Percentiles rank a stretch among this genome's conserved stretches.
Conservation (phyloP, 2,329 filamentous ascomycete species). For the Pezicula neosporulosa region DNA sequence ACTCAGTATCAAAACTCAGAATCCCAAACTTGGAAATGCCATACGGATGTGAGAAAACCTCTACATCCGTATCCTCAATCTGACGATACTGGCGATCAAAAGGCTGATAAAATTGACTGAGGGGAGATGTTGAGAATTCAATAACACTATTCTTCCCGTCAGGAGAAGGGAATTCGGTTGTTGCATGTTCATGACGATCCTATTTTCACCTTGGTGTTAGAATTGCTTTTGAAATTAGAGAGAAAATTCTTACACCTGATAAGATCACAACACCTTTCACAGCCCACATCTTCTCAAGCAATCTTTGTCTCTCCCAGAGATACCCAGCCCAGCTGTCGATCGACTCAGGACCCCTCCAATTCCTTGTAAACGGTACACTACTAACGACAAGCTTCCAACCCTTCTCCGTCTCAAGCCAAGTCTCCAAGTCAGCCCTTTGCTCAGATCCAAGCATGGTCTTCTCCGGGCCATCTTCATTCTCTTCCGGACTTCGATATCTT, state of each 20-base stretch:
- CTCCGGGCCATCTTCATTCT: not conserved
- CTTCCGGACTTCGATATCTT: not conserved
- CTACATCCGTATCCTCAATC: not conserved
- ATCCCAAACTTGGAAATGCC: not conserved
- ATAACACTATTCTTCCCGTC: not conserved
- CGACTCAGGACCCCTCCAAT: not conserved
- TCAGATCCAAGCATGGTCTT: not conserved
- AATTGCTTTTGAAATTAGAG: not conserved
- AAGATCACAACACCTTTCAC: not conserved
- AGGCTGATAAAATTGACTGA: not conserved
- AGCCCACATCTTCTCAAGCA: not conserved
- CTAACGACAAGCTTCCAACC: not conserved
- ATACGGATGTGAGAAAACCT: not conserved
- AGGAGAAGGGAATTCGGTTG: not conserved
- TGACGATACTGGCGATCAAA: not conserved
- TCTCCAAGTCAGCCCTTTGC: not conserved
- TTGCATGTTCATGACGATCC: not conserved
- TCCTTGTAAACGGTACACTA: not conserved
- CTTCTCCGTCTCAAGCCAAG: not conserved
- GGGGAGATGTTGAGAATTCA: not conserved
- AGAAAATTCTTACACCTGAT: not conserved
- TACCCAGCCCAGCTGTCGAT: not conserved
- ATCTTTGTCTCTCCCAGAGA: not conserved
- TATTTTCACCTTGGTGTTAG: not conserved
- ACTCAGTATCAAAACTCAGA: not conserved